Base-by-base conservation (phyloP, 345 rosid species). In the Citrus sp. region DNA sequence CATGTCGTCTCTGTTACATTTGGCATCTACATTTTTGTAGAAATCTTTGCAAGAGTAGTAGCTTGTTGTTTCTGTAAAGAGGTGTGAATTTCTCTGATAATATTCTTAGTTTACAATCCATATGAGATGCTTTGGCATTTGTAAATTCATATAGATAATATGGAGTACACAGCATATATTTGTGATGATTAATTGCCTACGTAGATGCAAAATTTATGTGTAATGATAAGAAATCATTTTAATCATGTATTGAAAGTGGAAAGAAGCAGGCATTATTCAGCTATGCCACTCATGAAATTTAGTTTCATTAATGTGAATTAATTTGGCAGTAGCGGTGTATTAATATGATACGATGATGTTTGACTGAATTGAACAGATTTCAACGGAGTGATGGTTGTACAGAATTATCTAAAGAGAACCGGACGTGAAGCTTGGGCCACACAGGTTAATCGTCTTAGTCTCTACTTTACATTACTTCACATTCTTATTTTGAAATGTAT, bases 341-440 rank as follows among this genome's bases (percentile, higher is more conserved):
- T 49, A 30, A 37, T 73, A 64, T 61, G 42, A 16, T 61, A 10
- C 65, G 27, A 67, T 80, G 42, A 59, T 73, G 67, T 64, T 81
- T 76, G 38, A 32, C 51, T 83, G 61, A 75, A 3, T 89, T 16
- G 82, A 75, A 88, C 91, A 95, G 99, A 95, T 92, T 95, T 95
- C 83, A 93, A 95, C 0, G 99, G 98, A 40, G 92, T 86, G 72
- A 81, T 89, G 78, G 92, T 95, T 42, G 97, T 95, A 59, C 97
- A 91, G 85, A 95, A 92, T 85, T 92, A 95, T 87, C 88, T 95
- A 28, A 78, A 83, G 54, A 90, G 95, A 86, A 91, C 94, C 4
- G 96, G 97, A 6, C 93, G 97, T 77, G 87, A 82, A 73, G 99
- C 90, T 80, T 95, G 99, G 99, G 97, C 94, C 0, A 89, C 80